Base-by-base conservation (phyloP, 1,284 basidiomycete species). In the Sporisorium graminicola region DNA sequence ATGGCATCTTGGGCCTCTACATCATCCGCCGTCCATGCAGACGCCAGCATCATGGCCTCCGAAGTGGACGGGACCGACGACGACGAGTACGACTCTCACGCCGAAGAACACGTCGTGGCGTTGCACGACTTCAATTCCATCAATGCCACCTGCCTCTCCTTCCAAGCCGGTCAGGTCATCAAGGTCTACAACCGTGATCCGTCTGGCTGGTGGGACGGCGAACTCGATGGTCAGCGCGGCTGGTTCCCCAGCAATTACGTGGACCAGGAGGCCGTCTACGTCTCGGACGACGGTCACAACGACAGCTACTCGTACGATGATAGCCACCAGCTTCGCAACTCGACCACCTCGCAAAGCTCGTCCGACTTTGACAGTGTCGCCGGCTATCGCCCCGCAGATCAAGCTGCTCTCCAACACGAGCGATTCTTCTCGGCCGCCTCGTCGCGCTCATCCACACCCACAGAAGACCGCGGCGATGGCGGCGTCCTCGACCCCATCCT, bases 161-260 rank as follows among this genome's bases (percentile, higher is more conserved):
- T 99, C 87, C 89, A 90, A 31, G 91, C 92, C 0, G 95, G 96
- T 1, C 93, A 98, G 84, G 89, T 96, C 58, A 95, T 99, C 70
- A 91, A 91, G 69, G 94, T 98, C 29, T 88, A 94, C 63, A 94
- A 93, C 82, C 90, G 91, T 74, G 95, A 98, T 86, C 76, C 89
- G 0, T 94, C 92, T 70, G 97, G 96, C 0, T 99, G 97, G 97
- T 98, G 96, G 96, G 95, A 99, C 84, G 96, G 97, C 12, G 94
- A 98, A 86, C 87, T 97, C 22, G 65, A 78, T n/a, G 79, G 75
- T 12, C 59, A 80, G 50, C 75, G 82, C 24, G 97, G 97, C n/a
- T 99, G 96, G 96, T 98, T 98, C 86, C 96, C 96, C n/a, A 94
- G 93, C 77, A 89, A 89, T 72, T 89, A 77, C 22, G 74, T 77